Conservation (phyloP, 164 flowering plant species). For the Macadamia tetraphylla region DNA sequence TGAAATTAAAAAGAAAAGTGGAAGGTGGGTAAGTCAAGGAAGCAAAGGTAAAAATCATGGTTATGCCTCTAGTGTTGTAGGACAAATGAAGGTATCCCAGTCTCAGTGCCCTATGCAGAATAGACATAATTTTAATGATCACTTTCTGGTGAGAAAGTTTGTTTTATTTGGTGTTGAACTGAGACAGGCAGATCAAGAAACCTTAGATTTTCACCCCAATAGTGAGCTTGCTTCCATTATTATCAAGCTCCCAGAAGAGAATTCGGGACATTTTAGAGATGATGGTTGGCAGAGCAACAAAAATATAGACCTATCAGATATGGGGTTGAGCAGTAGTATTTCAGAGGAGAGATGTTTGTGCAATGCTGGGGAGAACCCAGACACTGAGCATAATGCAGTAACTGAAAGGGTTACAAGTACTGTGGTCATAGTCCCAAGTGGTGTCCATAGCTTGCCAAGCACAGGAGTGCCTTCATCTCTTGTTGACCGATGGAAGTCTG, state of each 20-base stretch:
- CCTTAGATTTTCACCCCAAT: conserved; percentile 24
- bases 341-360: conserved; percentile 12
- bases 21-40: conserved; percentile 63
- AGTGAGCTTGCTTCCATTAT: conserved; percentile 80
- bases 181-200: conserved; percentile 27
- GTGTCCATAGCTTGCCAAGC: conserved; percentile 63
- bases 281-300: conserved; percentile 5
- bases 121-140: conserved; percentile 15
- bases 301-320: conserved; percentile 8
- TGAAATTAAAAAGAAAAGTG: conserved; percentile 55
- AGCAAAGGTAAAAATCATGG: conserved; percentile 38
- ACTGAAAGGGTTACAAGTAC: conserved; percentile 14
- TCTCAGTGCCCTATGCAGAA: conserved; percentile 10
- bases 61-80: conserved; percentile 46
- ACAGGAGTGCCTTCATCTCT: conserved; percentile 66
- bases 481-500: conserved; percentile 75
- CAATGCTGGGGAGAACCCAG: conserved; percentile 13
- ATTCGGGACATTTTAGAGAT: background rate
- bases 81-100: conserved; percentile 57
- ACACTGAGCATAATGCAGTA: background rate
- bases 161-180: conserved; percentile 45
- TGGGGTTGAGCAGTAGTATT: conserved; percentile 8
- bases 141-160: conserved; percentile 33
- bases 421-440: conserved; percentile 68
- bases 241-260: conserved; percentile 31